phyloP scores from a whole-genome alignment of 2,329 filamentous ascomycete genomes.

The Claviceps sp. region DNA sequence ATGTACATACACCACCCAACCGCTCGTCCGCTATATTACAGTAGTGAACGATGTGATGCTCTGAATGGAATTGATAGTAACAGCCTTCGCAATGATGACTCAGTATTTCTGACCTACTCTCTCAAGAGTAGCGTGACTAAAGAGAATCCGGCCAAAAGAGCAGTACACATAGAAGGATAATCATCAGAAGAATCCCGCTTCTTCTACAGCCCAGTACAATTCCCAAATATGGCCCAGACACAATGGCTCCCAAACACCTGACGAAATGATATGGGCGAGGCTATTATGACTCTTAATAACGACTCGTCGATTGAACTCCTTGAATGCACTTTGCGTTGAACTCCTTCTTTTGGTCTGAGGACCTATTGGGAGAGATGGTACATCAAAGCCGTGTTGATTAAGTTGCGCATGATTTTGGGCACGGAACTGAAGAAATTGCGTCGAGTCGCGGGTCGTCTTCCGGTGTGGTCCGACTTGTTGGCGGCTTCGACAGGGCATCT shows the following conservation, averaged over 20 bases:
- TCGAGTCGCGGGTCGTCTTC: constrained; percentile 7
- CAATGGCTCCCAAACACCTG: background rate
- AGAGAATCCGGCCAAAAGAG: background rate
- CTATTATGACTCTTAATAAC: background rate
- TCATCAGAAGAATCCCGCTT: background rate
- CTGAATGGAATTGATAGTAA: background rate
- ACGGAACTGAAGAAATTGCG: constrained; percentile 30
- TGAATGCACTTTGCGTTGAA: background rate
- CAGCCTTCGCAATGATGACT: background rate
- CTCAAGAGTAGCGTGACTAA: background rate
- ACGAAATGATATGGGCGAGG: background rate
- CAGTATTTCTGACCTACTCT: background rate
- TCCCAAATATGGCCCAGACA: background rate
- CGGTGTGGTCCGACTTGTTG: constrained; percentile 8
- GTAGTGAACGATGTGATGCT: background rate
- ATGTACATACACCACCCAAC: no score
- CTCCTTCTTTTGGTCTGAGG: background rate
- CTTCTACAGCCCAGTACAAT: background rate
- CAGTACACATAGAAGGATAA: background rate
- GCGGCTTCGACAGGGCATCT: constrained; percentile 4
- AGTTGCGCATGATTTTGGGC: constrained; percentile 25
- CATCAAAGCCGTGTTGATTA: constrained; percentile 18
- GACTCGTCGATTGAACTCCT: background rate
- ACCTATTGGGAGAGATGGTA: background rate
- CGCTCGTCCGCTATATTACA: no score